Evolutionary conservation across 495 filamentous ascomycete species (phyloP).

Genomic region (Podospora pseudopauciseta): DNA sequence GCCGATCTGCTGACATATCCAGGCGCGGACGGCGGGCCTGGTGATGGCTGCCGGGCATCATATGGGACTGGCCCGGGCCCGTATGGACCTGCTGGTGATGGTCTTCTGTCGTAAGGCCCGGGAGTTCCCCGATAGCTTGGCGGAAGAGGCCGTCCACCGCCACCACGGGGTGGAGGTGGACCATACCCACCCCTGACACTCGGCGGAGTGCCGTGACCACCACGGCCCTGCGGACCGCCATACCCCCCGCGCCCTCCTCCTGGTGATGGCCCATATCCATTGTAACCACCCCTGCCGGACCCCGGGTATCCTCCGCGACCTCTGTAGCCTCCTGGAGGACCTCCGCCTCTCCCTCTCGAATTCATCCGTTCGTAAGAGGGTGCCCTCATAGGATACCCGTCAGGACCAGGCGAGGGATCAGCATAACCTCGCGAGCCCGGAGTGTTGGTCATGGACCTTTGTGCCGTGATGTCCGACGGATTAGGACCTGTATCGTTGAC

Average conservation of each 20-base stretch:
- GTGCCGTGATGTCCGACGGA: slow-evolving; percentile 26
- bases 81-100: slow-evolving; percentile 46
- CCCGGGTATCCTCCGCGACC: slow-evolving; percentile 52
- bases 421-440: slow-evolving; percentile 57
- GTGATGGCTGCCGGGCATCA: slow-evolving; percentile 33
- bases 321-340: slow-evolving; percentile 48
- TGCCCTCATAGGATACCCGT: slow-evolving; percentile 51
- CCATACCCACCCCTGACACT: slow-evolving; percentile 40
- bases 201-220: slow-evolving; percentile 44
- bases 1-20: slow-evolving; percentile 37
- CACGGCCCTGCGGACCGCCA: slow-evolving; percentile 40
- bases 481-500: slow-evolving; percentile 37
- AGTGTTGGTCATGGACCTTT: slow-evolving; percentile 37
- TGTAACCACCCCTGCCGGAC: slow-evolving; percentile 40
- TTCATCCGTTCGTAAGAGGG: slow-evolving; percentile 62
- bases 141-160: slow-evolving; percentile 56
- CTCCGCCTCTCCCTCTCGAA: slow-evolving; percentile 48
- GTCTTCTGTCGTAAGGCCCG: slow-evolving; percentile 45
- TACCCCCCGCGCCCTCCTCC: slow-evolving; percentile 37
- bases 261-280: slow-evolving; percentile 35
- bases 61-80: slow-evolving; percentile 36
- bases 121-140: slow-evolving; percentile 43
- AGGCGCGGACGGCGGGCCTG: slow-evolving; percentile 34
- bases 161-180: slow-evolving; percentile 55
- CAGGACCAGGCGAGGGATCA: slow-evolving; percentile 54